These are phyloP conservation scores for Ceratocystis cacaofunesta DNA, from an alignment of 2,329 filamentous ascomycete genomes.

Conservation along the genomic window DNA sequence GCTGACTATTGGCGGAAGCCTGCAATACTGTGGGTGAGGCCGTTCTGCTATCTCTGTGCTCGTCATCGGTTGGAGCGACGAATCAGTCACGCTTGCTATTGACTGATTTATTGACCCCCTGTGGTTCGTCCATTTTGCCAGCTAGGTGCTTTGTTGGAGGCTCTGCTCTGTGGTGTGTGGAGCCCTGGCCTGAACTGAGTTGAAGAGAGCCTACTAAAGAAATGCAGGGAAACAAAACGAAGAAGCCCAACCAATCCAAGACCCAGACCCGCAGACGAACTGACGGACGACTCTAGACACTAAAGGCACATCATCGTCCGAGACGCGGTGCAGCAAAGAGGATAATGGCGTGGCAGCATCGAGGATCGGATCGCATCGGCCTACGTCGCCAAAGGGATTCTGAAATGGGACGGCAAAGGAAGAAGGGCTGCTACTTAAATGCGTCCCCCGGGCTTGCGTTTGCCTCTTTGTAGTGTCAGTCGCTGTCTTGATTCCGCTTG, in stretches of 20 bases:
- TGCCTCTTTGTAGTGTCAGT: background rate
- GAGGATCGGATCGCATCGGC: too few species aligned
- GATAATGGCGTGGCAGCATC: too few species aligned
- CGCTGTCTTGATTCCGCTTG: background rate
- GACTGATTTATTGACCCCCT: background rate
- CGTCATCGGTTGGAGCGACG: background rate
- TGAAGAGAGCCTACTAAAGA: background rate
- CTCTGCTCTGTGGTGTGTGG: background rate
- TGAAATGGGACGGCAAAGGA: too few species aligned
- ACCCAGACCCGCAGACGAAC: too few species aligned
- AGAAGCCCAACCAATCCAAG: background rate
- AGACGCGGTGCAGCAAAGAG: too few species aligned
- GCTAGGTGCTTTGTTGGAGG: background rate
- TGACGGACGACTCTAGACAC: too few species aligned
- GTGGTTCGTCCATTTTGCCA: background rate
- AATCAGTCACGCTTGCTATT: background rate
- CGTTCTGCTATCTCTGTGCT: background rate
- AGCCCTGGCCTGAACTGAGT: background rate
- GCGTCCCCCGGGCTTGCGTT: too few species aligned
- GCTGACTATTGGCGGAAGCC: background rate
- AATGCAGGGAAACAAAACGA: constrained; percentile 1
- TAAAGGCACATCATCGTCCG: too few species aligned
- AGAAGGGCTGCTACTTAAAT: background rate
- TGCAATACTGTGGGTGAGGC: background rate
- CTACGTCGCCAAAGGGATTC: too few species aligned